Evolutionary conservation across 2,329 filamentous ascomycete genomes (phyloP).

Genomic region (Stachybotrys echinatus): DNA sequence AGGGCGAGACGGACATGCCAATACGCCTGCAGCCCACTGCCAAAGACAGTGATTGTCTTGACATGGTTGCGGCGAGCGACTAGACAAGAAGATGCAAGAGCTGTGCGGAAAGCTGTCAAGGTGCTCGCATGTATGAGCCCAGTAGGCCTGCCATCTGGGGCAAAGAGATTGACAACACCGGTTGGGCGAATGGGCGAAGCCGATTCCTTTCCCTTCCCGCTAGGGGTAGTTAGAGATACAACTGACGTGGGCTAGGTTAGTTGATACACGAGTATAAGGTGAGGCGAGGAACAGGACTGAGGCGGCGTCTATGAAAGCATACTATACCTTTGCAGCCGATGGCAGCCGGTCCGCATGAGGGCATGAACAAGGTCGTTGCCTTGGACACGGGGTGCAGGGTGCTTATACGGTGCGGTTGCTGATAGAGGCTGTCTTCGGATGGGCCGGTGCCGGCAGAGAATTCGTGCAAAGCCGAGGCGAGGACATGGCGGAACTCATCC

Average conservation of each 20-base stretch:
- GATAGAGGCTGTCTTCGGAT: slow-evolving; percentile 36
- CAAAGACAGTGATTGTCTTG: slow-evolving; percentile 77
- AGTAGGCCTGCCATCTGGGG: slow-evolving; percentile 52
- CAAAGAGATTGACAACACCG: slow-evolving; percentile 66
- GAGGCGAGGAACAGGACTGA: too few relatives aligned
- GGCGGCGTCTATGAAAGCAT: slow-evolving; percentile 3
- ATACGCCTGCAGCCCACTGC: slow-evolving; percentile 84
- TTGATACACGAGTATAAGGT: too few relatives aligned
- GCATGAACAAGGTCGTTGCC: slow-evolving; percentile 68
- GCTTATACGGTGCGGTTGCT: slow-evolving; percentile 50
- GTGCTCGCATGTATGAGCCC: slow-evolving; percentile 70
- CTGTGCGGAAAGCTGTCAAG: slow-evolving; percentile 76
- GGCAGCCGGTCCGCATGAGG: slow-evolving; percentile 56
- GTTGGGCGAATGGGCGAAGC: slow-evolving; percentile 42
- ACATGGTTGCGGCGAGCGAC: slow-evolving; percentile 62
- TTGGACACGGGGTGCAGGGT: slow-evolving; percentile 42
- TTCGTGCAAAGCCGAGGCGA: slow-evolving; percentile 51
- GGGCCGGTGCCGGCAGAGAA: slow-evolving; percentile 53
- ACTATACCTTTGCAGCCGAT: slow-evolving; percentile 63
- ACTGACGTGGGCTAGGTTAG: slow-evolving; percentile 37
- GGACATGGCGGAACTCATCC: slow-evolving; percentile 40
- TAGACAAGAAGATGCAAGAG: slow-evolving; percentile 64
- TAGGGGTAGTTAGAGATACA: slow-evolving; percentile 52
- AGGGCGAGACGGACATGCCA: slow-evolving; percentile 89
- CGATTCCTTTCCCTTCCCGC: slow-evolving; percentile 12